phyloP scores from a whole-genome alignment of 1,284 basidiomycete species.

The Ganoderma lucidum region DNA sequence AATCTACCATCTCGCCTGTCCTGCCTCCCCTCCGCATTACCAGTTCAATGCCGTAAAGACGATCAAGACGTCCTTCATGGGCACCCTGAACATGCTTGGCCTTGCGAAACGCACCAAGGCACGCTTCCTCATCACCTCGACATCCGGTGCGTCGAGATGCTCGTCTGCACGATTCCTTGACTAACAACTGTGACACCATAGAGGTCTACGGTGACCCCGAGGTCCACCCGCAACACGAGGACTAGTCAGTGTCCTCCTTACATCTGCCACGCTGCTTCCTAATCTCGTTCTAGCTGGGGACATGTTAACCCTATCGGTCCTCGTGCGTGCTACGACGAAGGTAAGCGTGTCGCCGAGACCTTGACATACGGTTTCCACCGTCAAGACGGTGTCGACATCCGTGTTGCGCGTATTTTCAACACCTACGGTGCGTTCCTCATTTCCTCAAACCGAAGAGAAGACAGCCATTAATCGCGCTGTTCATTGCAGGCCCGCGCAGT shows the following conservation, averaged over 20 bases:
- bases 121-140: constrained; percentile 94
- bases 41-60: constrained; percentile 97
- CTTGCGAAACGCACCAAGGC: constrained; percentile 98
- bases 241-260: constrained; percentile 70
- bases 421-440: constrained; percentile 65
- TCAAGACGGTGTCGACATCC: constrained; percentile 94
- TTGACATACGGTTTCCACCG: constrained; percentile 94
- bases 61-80: constrained; percentile 98
- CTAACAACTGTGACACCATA: constrained; percentile 39
- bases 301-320: constrained; percentile 98
- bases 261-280: not conserved
- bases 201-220: constrained; percentile 98
- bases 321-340: constrained; percentile 98
- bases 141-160: constrained; percentile 67
- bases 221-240: constrained; percentile 95
- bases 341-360: constrained; percentile 95
- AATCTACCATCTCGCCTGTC: constrained; percentile 97
- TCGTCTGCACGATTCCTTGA: constrained; percentile 20
- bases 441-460: not conserved
- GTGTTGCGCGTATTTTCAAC: constrained; percentile 97
- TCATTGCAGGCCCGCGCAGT: constrained; percentile 55
- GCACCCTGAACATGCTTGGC: constrained; percentile 97
- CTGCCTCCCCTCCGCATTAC: constrained; percentile 95
- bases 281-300: constrained; percentile 76
- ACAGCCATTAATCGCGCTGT: not conserved